A percentile compares a stretch with the other conserved stretches of the same genome.
Evolutionary conservation across 768 basidiomycete genomes (phyloP).

Genomic region (Trametes meyenii): DNA sequence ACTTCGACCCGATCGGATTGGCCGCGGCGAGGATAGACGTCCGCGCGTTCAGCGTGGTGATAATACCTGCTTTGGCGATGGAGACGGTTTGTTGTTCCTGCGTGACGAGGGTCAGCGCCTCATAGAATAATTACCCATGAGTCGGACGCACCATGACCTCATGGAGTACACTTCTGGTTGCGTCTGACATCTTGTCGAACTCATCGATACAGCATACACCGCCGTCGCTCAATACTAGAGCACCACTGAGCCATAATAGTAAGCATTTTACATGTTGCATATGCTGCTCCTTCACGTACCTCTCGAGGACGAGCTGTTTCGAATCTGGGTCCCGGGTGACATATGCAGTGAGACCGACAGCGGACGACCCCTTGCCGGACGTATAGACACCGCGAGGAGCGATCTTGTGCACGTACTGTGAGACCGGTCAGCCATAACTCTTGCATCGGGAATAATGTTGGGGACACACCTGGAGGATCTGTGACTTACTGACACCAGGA

Average conservation of each 20-base stretch:
- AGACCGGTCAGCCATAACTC: conserved; percentile 5
- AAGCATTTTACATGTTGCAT: not conserved
- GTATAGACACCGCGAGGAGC: conserved; percentile 97
- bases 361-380: conserved; percentile 97
- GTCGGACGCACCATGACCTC: conserved; percentile 89
- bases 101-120: not conserved
- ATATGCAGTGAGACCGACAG: conserved; percentile 98
- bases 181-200: conserved; percentile 99
- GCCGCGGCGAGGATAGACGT: conserved; percentile 98
- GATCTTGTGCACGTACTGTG: conserved; percentile 96
- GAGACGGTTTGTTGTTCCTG: conserved; percentile 99
- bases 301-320: conserved; percentile 96
- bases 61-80: conserved; percentile 98
- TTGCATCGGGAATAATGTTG: not conserved
- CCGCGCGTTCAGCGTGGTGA: conserved; percentile 97
- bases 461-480: conserved; percentile 72
- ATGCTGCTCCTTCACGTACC: conserved; percentile 45
- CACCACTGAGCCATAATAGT: conserved; percentile 59
- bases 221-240: conserved; percentile 91
- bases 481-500: conserved; percentile 95
- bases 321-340: conserved; percentile 98
- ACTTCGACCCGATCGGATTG: conserved; percentile 95
- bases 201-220: conserved; percentile 99
- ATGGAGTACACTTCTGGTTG: conserved; percentile 95
- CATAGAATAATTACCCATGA: not conserved